Percentiles rank a stretch among this genome's conserved stretches.
phyloP scores from a whole-genome alignment of 495 filamentous ascomycete genomes.

The Lineolata rhizophorae region DNA sequence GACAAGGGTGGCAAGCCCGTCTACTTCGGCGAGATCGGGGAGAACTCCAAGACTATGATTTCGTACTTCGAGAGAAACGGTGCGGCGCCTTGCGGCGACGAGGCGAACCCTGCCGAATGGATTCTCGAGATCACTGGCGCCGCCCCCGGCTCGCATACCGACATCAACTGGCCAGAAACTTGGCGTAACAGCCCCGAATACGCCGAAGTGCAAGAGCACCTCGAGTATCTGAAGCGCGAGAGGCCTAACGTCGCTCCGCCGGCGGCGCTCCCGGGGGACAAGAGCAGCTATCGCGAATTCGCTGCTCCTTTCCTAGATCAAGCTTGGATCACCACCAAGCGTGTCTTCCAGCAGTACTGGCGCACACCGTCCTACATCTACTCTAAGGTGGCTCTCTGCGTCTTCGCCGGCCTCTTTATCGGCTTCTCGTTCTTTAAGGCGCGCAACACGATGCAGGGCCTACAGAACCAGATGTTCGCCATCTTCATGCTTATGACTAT shows the following conservation, averaged over 20 bases:
- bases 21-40: conserved; percentile 78
- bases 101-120: conserved; percentile 88
- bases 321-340: conserved; percentile 27
- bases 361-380: conserved; percentile 73
- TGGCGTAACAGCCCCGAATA: conserved; percentile 67
- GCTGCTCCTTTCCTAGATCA: conserved; percentile 24
- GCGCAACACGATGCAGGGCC: conserved; percentile 45
- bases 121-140: conserved; percentile 90
- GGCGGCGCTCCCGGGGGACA: conserved; percentile 10
- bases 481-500: conserved; percentile 32
- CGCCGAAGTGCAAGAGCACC: conserved; percentile 38
- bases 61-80: conserved; percentile 70
- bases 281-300: conserved; percentile 18
- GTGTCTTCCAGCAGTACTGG: conserved; percentile 82
- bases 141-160: conserved; percentile 53
- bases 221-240: conserved; percentile 42
- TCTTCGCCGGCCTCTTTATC: conserved; percentile 45
- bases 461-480: conserved; percentile 41
- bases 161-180: conserved; percentile 61
- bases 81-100: conserved; percentile 43
- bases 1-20: conserved; percentile 63
- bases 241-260: conserved; percentile 23
- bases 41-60: conserved; percentile 49
- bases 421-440: conserved; percentile 73
- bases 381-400: conserved; percentile 37